phyloP scores from a whole-genome alignment of 2,329 filamentous ascomycete genomes.

The Colletotrichum eremochloae region DNA sequence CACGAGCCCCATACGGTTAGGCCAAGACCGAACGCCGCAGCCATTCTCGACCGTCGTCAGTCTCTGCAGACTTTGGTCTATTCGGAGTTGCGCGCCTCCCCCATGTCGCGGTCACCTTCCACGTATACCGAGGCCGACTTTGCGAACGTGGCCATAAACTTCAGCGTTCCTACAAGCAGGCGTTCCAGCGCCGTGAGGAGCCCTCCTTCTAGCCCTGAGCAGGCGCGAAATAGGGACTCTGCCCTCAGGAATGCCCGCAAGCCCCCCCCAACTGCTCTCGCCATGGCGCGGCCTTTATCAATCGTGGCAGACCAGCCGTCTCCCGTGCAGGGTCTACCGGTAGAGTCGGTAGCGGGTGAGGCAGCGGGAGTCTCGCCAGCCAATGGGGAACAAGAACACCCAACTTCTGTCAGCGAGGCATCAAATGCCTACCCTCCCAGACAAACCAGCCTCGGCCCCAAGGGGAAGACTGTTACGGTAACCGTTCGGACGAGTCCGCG shows the following conservation, averaged over 20 bases:
- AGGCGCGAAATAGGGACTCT: slow-evolving; percentile 45
- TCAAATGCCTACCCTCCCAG: slow-evolving; percentile 38
- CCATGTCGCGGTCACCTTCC: slow-evolving; percentile 46
- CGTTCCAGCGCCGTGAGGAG: slow-evolving; percentile 59
- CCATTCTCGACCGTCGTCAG: slow-evolving; percentile 64
- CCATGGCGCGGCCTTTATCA: slow-evolving; percentile 65
- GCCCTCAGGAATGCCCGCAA: slow-evolving; percentile 49
- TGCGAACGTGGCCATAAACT: slow-evolving; percentile 58
- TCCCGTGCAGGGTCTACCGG: slow-evolving; percentile 47
- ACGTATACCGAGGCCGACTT: slow-evolving; percentile 45
- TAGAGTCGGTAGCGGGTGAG: slow-evolving; percentile 24
- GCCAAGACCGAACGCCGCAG: slow-evolving; percentile 65
- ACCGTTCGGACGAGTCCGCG: slow-evolving; percentile 46
- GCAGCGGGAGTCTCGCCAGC: not conserved
- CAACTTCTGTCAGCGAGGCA: not conserved
- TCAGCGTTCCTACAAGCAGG: slow-evolving; percentile 64
- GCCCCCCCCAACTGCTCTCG: slow-evolving; percentile 61
- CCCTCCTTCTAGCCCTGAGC: slow-evolving; percentile 44
- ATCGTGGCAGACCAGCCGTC: slow-evolving; percentile 68
- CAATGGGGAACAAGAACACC: not conserved
- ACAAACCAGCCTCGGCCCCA: slow-evolving; percentile 36
- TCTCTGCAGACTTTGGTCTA: slow-evolving; percentile 64
- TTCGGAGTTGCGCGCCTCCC: slow-evolving; percentile 55
- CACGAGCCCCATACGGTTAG: slow-evolving; percentile 48
- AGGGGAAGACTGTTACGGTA: slow-evolving; percentile 28